Evolutionary conservation across 345 rosid species (phyloP), one percentile per base, ranked within the genome.

Genomic region (Carallia brachiata): DNA sequence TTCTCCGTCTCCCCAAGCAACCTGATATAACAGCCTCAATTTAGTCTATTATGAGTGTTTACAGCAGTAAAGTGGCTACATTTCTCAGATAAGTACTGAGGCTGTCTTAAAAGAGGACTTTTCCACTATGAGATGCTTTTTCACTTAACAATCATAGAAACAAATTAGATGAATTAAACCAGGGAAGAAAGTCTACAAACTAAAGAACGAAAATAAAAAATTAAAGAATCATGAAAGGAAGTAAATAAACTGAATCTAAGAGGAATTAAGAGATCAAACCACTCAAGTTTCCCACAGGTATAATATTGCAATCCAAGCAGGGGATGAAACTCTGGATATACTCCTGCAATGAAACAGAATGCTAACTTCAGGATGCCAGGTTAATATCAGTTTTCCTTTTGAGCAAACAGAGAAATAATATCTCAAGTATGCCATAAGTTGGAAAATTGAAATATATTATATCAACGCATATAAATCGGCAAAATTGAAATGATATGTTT

Each of bases 231-330:
- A 17, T 1, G 9, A 0, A 27, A n/a, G 70, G 15, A 60, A 65
- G 28, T 19, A 62, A 66, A 36, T 60, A 3, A 39, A 57, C 27
- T 2, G 40, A 39, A 61, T 36, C 36, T 2, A 28, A 27, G 7
- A 32, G 13, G 58, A 12, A 5, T 18, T 23, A 1, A 27, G 53
- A 50, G 23, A 69, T 52, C 82, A 70, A 67, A 94, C 98, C 98
- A 91, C 77, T 94, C 98, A 52, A 94, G 90, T 75, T 91, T 94
- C 73, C 97, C 98, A 36, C 91, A 80, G 66, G 93, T 86, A 75
- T 91, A 94, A 55, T 84, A 89, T 70, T 89, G 97, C 78, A 91
- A 74, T 74, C 98, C 98, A 50, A 86, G 84, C 84, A 91, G 79
- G 37, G 98, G 98, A 85, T 93, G 96, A 44, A 75, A 81, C 66